Percentiles rank a stretch among this genome's conserved stretches.
phyloP scores from a whole-genome alignment of 140 eudicot species.

The Erigeron philadelphicus region DNA sequence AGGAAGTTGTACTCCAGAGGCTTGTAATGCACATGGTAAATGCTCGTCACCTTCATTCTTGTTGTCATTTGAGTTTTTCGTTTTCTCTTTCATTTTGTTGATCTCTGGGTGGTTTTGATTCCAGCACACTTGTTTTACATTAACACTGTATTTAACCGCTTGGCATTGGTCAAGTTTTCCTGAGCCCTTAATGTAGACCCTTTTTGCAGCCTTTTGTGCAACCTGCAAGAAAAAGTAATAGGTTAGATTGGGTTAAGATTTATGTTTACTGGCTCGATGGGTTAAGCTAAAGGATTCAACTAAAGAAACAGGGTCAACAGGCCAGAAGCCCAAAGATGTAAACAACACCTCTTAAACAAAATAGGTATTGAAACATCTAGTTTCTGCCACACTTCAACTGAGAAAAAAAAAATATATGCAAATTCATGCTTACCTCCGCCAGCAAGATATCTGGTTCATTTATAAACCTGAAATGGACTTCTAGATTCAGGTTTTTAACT shows the following conservation, averaged over 20 bases:
- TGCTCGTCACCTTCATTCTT: slow-evolving; percentile 23
- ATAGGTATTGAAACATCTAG: too few species aligned
- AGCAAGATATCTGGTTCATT: slow-evolving; percentile 74
- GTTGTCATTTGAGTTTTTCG: slow-evolving; percentile 11
- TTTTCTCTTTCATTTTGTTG: slow-evolving; percentile 20
- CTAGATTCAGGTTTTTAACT: slow-evolving; percentile 41
- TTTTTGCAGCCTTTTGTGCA: slow-evolving; percentile 73
- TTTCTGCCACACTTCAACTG: too few species aligned
- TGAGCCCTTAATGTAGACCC: slow-evolving; percentile 54
- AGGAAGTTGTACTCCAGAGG: slow-evolving; percentile 63
- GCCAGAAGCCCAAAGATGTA: too few species aligned
- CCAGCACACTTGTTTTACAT: slow-evolving; percentile 73
- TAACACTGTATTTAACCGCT: slow-evolving; percentile 48
- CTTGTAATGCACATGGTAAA: slow-evolving; percentile 61
- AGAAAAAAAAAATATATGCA: not conserved
- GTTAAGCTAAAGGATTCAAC: too few species aligned
- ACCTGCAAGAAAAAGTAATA: slow-evolving; percentile 37
- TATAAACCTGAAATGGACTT: slow-evolving; percentile 57
- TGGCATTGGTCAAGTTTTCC: slow-evolving; percentile 77
- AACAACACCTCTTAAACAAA: too few species aligned
- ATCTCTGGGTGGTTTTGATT: slow-evolving; percentile 35
- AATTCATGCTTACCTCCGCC: slow-evolving; percentile 50
- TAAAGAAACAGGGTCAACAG: too few species aligned
- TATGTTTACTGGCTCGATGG: too few species aligned
- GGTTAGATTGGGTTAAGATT: too few species aligned